Percentiles rank a stretch among this genome's conserved stretches.
Conservation (phyloP, 2,329 filamentous ascomycete genomes). For the Bimuria novae-zelandiae region DNA sequence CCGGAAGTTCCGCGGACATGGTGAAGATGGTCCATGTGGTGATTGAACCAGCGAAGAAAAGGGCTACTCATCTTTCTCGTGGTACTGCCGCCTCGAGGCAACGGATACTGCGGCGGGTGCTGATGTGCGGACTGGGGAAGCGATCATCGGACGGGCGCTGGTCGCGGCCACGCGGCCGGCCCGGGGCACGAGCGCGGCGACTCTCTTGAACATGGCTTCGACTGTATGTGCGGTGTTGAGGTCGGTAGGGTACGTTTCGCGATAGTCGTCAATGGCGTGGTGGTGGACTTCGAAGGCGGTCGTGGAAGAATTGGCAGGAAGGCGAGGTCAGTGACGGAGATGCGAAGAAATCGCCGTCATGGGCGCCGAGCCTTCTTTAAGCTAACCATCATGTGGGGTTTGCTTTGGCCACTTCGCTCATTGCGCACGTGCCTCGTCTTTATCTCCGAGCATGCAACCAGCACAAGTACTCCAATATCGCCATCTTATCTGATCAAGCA, state of each 20-base stretch:
- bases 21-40: conserved; percentile 7
- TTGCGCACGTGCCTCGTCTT: conserved; percentile 1
- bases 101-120: conserved; percentile 47
- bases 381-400: conserved; percentile 21
- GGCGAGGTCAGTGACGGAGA: conserved; percentile 27
- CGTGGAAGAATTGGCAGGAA: conserved; percentile 20
- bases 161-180: conserved; percentile 56
- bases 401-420: conserved; percentile 9
- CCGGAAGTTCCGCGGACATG: not conserved
- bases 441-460: conserved; percentile 9
- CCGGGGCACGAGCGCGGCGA: conserved; percentile 58
- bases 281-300: conserved; percentile 17
- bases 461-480: too few species aligned
- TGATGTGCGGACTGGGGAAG: conserved; percentile 51
- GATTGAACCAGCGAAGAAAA: conserved; percentile 4
- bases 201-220: conserved; percentile 61
- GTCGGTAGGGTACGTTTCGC: conserved; percentile 9
- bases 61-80: conserved; percentile 65
- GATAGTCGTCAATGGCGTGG: conserved; percentile 18
- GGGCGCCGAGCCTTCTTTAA: conserved; percentile 13
- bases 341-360: conserved; percentile 20
- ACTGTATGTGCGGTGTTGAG: conserved; percentile 21
- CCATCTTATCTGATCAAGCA: conserved; percentile 19
- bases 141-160: conserved; percentile 55
- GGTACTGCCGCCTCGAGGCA: conserved; percentile 58